Evolutionary conservation across 768 basidiomycete genomes (phyloP), one percentile per base, ranked within the genome.

Genomic region (Tephrocybe sp.): DNA sequence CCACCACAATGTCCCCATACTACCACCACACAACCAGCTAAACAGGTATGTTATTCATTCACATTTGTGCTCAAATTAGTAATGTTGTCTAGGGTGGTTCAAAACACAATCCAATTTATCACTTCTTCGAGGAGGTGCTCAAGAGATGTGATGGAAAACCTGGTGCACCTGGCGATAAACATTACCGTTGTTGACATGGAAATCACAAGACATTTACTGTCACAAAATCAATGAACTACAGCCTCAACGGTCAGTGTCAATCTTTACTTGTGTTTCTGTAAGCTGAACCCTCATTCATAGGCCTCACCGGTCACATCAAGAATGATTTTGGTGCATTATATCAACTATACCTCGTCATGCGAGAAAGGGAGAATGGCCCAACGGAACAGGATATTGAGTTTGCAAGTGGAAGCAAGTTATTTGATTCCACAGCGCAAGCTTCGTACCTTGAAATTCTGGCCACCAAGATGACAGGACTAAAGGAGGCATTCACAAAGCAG

Each of bases 91-190:
- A 40, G 39, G n/a, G 26, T 19, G 26, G 26, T 6, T 8, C 4
- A 7, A 42, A 42, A 41, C 36, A 8, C 26, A 57, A 55, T 38
- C 58, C 58, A 1, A 52, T 63, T 32, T 61, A 61, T 44, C 40
- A 45, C 31, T 63, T 61, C 44, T 61, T 61, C 33, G 48, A 63
- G 19, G 4, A 22, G 3, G 48, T 55, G 11, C 12, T 14, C 13
- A 43, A 42, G 17, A 54, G 55, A 19, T 33, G 42, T 11, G 35
- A 51, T 20, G 60, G 62, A 1, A 17, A 32, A 14, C 6, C 47
- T n/a, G 58, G 60, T n/a, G 43, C 51, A 17, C 39, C 49, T 13
- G 62, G 62, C n/a, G 56, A 61, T 50, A 61, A 58, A 34, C 58
- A 61, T 48, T 61, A 53, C 46, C 30, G 48, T 14, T 63, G 60